Evolutionary conservation across 805 yeast genomes (phyloP), one percentile per base, ranked within the genome.

Genomic region (Hanseniaspora lachancei): DNA sequence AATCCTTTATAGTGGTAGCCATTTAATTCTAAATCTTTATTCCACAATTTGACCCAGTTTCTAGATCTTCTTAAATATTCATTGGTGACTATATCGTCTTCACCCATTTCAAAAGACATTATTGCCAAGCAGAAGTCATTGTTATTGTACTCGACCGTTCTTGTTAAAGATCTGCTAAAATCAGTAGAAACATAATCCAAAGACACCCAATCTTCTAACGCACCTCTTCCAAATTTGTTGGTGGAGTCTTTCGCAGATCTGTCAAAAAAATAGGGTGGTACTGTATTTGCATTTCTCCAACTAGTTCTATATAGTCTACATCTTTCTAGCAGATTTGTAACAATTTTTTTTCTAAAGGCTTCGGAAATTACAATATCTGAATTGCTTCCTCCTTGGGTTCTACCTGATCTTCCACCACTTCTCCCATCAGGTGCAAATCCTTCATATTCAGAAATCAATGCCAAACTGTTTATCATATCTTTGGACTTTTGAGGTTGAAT

Each of bases 401-500:
- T 61, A 12, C 73, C 72, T 48, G 68, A 68, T 57, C 70, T 70
- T 49, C 67, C 66, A 20, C 71, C 70, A 29, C 68, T 62, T 29
- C 74, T 61, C 5, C 69, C 72, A 57, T 70, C 74, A 0, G 73
- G 73, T 55, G 69, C 64, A 57, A 61, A 70, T 1, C 72, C 72
- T 29, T 68, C 72, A 55, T 65, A 57, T 54, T 65, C 60, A 58
- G 66, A 68, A 29, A 63, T 67, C 16, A 67, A 65, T 34, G 65
- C 62, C 32, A 70, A 60, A 2, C 66, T 53, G 41, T 69, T 59
- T 4, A 68, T 58, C 57, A 70, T 60, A 27, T 68, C 72, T 10
- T 65, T 57, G 23, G 64, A 65, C 34, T 65, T 58, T 8, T 55
- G 53, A n/a, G 68, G 67, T 49, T 63, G 61, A 21, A 69, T 53